Conservation (phyloP, 2,329 filamentous ascomycete genomes). For the Pseudogymnoascus sp. region DNA sequence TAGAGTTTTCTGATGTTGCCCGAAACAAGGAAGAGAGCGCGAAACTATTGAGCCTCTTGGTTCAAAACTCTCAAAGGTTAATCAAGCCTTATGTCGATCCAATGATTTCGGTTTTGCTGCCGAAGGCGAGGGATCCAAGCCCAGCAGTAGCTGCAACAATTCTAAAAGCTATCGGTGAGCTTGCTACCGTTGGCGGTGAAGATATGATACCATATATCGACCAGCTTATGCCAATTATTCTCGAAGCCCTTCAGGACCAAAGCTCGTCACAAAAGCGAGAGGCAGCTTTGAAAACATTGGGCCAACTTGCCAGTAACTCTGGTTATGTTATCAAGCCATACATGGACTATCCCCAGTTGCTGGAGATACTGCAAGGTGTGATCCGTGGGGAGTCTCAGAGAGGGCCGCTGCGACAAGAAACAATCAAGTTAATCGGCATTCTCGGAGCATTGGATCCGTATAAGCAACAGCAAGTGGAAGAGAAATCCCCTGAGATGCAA, state of each 20-base stretch:
- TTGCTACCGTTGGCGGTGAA: slow-evolving; percentile 87
- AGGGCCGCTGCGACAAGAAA: slow-evolving; percentile 80
- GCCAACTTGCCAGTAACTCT: slow-evolving; percentile 89
- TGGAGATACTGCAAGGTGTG: slow-evolving; percentile 88
- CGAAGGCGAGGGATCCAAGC: slow-evolving; percentile 80
- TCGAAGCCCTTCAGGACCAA: slow-evolving; percentile 89
- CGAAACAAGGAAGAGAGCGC: slow-evolving; percentile 96
- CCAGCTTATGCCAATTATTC: slow-evolving; percentile 87
- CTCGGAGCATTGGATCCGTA: slow-evolving; percentile 93
- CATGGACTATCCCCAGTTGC: slow-evolving; percentile 85
- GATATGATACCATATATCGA: slow-evolving; percentile 92
- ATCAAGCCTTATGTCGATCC: slow-evolving; percentile 97
- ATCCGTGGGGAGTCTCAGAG: slow-evolving; percentile 85
- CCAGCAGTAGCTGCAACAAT: slow-evolving; percentile 89
- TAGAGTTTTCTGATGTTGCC: slow-evolving; percentile 91
- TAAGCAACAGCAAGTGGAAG: slow-evolving; percentile 90
- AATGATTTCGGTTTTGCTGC: slow-evolving; percentile 89
- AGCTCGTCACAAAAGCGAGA: slow-evolving; percentile 86
- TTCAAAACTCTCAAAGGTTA: slow-evolving; percentile 84
- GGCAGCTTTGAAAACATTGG: slow-evolving; percentile 82
- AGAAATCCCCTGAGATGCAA: slow-evolving; percentile 77
- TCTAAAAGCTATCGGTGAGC: slow-evolving; percentile 88
- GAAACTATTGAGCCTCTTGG: slow-evolving; percentile 83
- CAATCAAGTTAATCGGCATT: slow-evolving; percentile 94
- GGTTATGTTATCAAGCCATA: slow-evolving; percentile 98